Base-by-base conservation (phyloP, 192 early-diverging fungal species). In the Obelidium mucronatum region DNA sequence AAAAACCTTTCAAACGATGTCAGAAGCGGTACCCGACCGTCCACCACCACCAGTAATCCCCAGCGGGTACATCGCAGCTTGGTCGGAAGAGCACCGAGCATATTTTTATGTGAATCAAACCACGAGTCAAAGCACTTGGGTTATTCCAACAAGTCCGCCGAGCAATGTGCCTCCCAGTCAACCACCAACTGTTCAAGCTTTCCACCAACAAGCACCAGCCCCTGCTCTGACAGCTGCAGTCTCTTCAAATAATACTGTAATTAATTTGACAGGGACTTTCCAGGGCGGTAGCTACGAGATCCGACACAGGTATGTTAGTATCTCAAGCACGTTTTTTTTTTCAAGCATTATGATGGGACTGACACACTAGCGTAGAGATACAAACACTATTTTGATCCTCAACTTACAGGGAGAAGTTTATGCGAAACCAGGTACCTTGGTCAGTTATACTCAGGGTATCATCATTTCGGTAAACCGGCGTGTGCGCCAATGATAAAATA, bases 391-490 rank as follows among this genome's bases (percentile, higher is more conserved):
- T 35, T 35, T 64, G 24, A 33, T 35, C 3, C 61, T 64, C 1
- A 35, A 26, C 8, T 35, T 35, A 19, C 11, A 24, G 11, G 35
- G 30, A 19, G 61, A 33, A 33, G 31, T 64, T 17, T 13, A 64
- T 35, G 61, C 61, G 61, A 64, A 64, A 24, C 61, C 61, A 19
- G 61, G 61, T 8, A 37, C 61, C 15, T 30, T 64, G 24, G 31
- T 64, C 36, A 19, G 11, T 17, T 37, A 37, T 35, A 64, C 61
- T 11, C 4, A 34, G 31, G 61, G 61, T 33, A 24, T 39, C 35
- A 35, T 19, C 61, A 39, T 64, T 19, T 11, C 11, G 5, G 31
- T 37, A 35, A 64, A 15, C 8, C 35, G 28, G n/a, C n/a, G n/a
- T n/a, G n/a, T n/a, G n/a, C n/a, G n/a, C n/a, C n/a, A n/a, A n/a